These are phyloP conservation scores for Yamadazyma oceani DNA, from an alignment of 1,139 yeast species.

Conservation along the genomic window DNA sequence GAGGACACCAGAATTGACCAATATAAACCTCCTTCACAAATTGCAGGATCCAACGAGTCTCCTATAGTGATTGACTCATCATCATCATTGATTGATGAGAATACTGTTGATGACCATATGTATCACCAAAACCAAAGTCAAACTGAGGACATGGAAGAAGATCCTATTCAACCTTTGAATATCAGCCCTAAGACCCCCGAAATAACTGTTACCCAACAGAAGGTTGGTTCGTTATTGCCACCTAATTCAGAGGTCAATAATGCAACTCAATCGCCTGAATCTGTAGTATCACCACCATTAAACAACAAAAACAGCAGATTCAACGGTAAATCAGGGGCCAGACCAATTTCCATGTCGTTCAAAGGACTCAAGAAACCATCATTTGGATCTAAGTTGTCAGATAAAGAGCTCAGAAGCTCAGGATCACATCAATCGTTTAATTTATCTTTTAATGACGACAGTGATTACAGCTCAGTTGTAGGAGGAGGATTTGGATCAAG, in stretches of 20 bases:
- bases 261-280: conserved; percentile 14
- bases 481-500: conserved; percentile 33
- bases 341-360: conserved; percentile 71
- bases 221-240: conserved; percentile 11
- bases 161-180: conserved; percentile 17
- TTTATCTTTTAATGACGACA: conserved; percentile 36
- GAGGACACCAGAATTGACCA: too few species aligned
- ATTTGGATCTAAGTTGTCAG: conserved; percentile 38
- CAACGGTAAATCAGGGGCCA: conserved; percentile 14
- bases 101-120: too few species aligned
- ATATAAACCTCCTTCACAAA: not conserved
- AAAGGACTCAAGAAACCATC: conserved; percentile 62
- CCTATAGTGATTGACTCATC: conserved; percentile 17
- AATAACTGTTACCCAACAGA: conserved; percentile 16
- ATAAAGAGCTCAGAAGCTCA: conserved; percentile 30
- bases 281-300: conserved; percentile 14
- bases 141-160: conserved; percentile 6
- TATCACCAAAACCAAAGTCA: not conserved
- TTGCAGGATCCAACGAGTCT: conserved; percentile 10
- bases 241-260: conserved; percentile 16
- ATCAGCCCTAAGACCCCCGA: conserved; percentile 14
- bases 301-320: conserved; percentile 8
- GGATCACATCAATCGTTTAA: conserved; percentile 48
- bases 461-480: conserved; percentile 24
- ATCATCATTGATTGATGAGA: conserved; percentile 14